Evolutionary conservation across 768 basidiomycete genomes (phyloP).

Genomic region (Suillus ampliporus): DNA sequence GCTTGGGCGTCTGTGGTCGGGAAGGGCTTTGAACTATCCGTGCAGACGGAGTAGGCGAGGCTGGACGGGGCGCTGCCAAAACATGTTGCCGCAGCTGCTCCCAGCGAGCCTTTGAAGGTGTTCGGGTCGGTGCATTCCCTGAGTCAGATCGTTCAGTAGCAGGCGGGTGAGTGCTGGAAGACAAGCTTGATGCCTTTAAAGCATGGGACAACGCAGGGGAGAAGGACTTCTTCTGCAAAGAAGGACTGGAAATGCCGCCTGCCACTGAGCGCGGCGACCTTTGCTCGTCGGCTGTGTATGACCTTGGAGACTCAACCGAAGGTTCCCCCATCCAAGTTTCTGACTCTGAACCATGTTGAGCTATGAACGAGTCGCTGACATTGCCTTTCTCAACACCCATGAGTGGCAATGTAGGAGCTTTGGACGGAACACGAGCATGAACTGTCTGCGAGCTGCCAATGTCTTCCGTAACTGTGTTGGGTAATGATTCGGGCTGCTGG

Average conservation of each 20-base stretch:
- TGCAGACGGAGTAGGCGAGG: constrained; percentile 24
- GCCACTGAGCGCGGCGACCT: background rate
- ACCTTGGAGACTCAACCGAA: constrained; percentile 12
- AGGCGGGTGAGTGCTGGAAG: background rate
- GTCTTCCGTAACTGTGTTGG: background rate
- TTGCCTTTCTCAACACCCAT: background rate
- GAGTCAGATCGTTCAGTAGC: constrained; percentile 9
- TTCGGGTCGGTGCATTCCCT: constrained; percentile 1
- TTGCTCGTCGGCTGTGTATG: background rate
- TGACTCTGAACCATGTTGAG: background rate
- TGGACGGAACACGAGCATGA: constrained; percentile 12
- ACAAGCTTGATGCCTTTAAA: constrained; percentile 12
- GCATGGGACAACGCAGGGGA: constrained; percentile 15
- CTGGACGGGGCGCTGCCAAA: constrained; percentile 37
- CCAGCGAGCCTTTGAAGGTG: constrained; percentile 54
- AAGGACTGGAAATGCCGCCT: constrained; percentile 1
- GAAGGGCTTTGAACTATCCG: constrained; percentile 15
- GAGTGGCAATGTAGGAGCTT: constrained; percentile 5
- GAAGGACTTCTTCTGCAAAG: constrained; percentile 16
- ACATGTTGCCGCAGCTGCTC: constrained; percentile 61
- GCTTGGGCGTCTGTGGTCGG: constrained; percentile 50
- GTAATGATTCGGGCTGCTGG: background rate
- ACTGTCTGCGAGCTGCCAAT: background rate
- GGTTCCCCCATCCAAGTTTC: constrained; percentile 15
- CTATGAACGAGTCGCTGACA: background rate